Base-by-base conservation (phyloP, 1,284 basidiomycete genomes). In the Puccinia horiana region DNA sequence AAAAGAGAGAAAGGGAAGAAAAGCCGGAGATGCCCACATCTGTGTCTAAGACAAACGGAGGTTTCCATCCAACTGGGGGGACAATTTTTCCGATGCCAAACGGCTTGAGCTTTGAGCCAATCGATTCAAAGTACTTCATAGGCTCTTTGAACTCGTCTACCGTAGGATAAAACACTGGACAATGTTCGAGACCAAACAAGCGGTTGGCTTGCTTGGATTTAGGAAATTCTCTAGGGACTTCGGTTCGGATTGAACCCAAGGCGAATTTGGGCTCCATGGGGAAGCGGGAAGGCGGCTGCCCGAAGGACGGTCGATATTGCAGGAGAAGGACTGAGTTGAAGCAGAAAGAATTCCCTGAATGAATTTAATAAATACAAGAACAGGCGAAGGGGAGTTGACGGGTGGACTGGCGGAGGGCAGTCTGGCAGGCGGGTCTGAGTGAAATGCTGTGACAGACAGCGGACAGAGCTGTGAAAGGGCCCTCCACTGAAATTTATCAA, bases 11-110 rank as follows among this genome's bases (percentile, higher is more conserved):
- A 32, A 40, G 35, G 40, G 14, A 37, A 20, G 29, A 32, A 54
- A 37, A 35, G 54, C 23, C 5, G 87, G 72, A 88, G 63, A 65
- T 2, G 63, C 88, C 82, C 82, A 94, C 94, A 90, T 95, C 93
- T 44, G 95, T 94, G 87, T 98, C 93, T 65, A 96, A 93, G n/a
- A 94, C 92, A 87, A 98, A 99, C 20, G 96, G 94, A 91, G 98
- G 96, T 85, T 92, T 91, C 97, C 97, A 99, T 52, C 91, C 94
- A 83, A 91, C 89, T 0, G 97, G 97, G 82, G 97, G 97, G 29
- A 98, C 91, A 83, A 99, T 92, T 89, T 99, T 99, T 89, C 94
- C 95, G 85, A 99, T 96, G 44, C 97, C 97, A 86, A 91, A 95
- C 70, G 90, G 88, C 85, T 90, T 91, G 35, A 86, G 85, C 52